phyloP scores from a whole-genome alignment of 306 rosid genomes.

The peach (Prunus persica) region DNA sequence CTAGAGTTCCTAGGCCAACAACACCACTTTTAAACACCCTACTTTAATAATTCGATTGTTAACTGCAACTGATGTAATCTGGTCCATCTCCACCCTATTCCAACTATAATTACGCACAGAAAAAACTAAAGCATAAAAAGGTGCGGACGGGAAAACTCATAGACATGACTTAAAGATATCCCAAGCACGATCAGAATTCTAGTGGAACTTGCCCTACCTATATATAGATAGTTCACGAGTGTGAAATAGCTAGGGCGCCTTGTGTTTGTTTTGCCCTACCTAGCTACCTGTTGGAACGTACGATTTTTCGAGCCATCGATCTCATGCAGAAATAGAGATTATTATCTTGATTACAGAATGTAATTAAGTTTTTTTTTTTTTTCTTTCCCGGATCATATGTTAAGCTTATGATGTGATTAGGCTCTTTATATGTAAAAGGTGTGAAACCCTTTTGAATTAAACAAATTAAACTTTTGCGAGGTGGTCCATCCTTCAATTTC shows the following conservation, averaged over 20 bases:
- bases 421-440: no score
- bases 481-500: no score
- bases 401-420: no score
- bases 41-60: neutral
- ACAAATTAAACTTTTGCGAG: no score
- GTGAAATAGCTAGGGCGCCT: neutral
- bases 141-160: no score
- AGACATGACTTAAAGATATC: no score
- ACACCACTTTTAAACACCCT: conserved; percentile 1
- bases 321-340: neutral
- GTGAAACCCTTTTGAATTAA: no score
- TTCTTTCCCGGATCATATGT: no score
- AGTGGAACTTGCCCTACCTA: neutral
- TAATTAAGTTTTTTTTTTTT: no score
- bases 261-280: neutral
- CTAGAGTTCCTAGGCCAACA: conserved; percentile 19
- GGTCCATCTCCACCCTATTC: neutral
- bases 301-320: neutral
- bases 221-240: neutral
- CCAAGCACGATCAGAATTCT: neutral
- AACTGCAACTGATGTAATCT: neutral
- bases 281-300: neutral
- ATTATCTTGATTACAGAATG: neutral
- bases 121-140: neutral
- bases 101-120: neutral